Evolutionary conservation across 2,329 filamentous ascomycete species (phyloP), one percentile per base, ranked within the genome.

Genomic region (Colletotrichum coccodes): DNA sequence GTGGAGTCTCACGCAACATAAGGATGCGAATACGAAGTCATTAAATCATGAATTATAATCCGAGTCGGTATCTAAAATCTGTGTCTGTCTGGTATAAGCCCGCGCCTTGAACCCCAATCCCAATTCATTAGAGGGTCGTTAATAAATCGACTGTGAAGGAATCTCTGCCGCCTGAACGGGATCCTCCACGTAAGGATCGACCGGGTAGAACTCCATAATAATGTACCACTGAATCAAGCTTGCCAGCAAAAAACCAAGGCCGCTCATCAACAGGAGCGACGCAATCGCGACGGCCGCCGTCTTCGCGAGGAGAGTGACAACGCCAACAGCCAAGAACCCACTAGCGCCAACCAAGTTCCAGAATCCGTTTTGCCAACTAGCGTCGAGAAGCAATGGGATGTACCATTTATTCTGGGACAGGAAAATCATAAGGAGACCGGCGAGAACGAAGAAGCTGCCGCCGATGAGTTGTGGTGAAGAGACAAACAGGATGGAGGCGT

Each of bases 151-250:
- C 56, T 69, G 66, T 12, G 54, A 30, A 36, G 66, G 56, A 50
- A 69, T 60, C 49, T 69, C 66, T 11, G 62, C 54, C 32, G 49
- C 66, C 23, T 42, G 11, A 0, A 21, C 18, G 3, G 61, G 61
- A 5, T 69, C 62, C 32, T 60, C 56, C 26, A 26, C 9, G 11
- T 69, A 69, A 3, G 66, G 66, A 26, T 69, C 56, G 34, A 40
- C 40, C 14, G 66, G 66, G 28, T 69, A 69, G 3, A 42, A 69
- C 28, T 69, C 66, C 66, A 69, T 69, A 7, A 69, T 65, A 6
- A 69, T 69, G 62, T 69, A 69, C 66, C 54, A 66, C 62, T 69
- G 66, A 6, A 69, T 66, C 28, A 69, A 1, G 8, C 61, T 64
- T 21, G 66, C 66, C 11, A 66, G 28, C 14, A 69, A 8, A 32